Base-by-base conservation (phyloP, 2,329 filamentous ascomycete genomes). In the Annulohypoxylon truncatum region DNA sequence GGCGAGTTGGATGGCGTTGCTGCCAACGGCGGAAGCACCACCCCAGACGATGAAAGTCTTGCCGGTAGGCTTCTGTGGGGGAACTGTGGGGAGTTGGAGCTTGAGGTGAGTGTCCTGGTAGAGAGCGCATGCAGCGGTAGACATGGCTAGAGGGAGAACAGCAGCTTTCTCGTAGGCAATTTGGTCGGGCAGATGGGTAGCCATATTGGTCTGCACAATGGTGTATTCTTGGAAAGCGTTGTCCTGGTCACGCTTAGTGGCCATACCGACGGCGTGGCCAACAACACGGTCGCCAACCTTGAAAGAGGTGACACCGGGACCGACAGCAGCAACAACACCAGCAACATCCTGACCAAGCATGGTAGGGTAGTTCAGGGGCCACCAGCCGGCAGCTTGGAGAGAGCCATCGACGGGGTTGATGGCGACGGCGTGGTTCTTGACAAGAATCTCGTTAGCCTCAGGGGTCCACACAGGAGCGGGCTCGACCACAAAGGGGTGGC, bases 11-110 rank as follows among this genome's bases (percentile, higher is more conserved):
- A 83, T 78, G 1, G 79, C 79, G 47, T 77, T 79, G 63, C 76
- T 77, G 1, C 82, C 81, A 2, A 83, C 81, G 15, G 75, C 77
- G 2, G 79, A 78, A 2, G 81, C 78, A 5, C 83, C 84, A 40
- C 68, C 73, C 71, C 71, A 74, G 13, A 75, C 63, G 2, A 74
- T 61, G n/a, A 75, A 18, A 4, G 65, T 66, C 40, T 80, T 75
- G 13, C 75, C 75, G 4, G 68, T 74, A 1, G 67, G 15, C 35
- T 76, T 71, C 33, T 40, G 60, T 8, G 62, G 40, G 6, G 64
- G 65, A 12, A 69, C 58, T 2, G 66, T 59, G n/a, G 76, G 77
- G 13, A 71, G 61, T 22, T 69, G 53, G 2, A 79, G 57, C 64
- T 67, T 68, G 3, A 71, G 66, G 38, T 69, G 42, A 18, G 64